phyloP scores from a whole-genome alignment of 495 filamentous ascomycete genomes.

The Aspergillus olivimuriae region DNA sequence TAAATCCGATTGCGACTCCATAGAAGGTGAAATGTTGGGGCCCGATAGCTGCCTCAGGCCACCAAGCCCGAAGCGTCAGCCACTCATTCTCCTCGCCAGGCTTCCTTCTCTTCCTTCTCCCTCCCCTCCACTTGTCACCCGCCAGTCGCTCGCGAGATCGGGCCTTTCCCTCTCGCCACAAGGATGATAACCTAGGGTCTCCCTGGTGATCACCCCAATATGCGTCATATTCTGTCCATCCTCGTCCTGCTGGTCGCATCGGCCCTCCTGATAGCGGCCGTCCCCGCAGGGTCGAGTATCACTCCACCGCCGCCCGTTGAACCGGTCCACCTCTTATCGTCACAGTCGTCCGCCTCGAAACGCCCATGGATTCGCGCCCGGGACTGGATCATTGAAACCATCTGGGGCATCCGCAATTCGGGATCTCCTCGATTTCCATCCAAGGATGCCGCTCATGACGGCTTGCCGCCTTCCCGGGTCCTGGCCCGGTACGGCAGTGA shows the following conservation, averaged over 20 bases:
- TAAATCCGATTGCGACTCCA: too few species aligned
- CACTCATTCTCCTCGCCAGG: background rate
- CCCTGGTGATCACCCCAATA: constrained; percentile 2
- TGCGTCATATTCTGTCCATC: constrained; percentile 12
- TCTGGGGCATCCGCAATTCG: constrained; percentile 50
- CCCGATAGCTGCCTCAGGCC: too few species aligned
- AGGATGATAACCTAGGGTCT: constrained; percentile 7
- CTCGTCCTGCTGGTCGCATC: constrained; percentile 24
- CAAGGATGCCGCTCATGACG: constrained; percentile 10
- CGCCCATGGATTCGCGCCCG: constrained; percentile 51
- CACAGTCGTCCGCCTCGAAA: constrained; percentile 24
- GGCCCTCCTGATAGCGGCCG: constrained; percentile 21
- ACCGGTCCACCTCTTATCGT: constrained; percentile 25
- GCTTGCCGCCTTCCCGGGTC: constrained; percentile 41
- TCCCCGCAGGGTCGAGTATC: constrained; percentile 42
- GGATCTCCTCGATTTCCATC: constrained; percentile 5
- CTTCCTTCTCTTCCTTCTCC: background rate
- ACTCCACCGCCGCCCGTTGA: constrained; percentile 31
- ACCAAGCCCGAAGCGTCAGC: too few species aligned
- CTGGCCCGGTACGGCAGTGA: constrained; percentile 68
- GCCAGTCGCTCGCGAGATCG: too few species aligned
- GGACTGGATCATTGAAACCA: constrained; percentile 55
- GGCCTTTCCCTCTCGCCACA: background rate
- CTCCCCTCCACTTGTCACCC: background rate
- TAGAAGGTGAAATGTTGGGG: too few species aligned